Evolutionary conservation across 2,329 filamentous ascomycete species (phyloP).

Genomic region (Pseudogymnoascus sp.): DNA sequence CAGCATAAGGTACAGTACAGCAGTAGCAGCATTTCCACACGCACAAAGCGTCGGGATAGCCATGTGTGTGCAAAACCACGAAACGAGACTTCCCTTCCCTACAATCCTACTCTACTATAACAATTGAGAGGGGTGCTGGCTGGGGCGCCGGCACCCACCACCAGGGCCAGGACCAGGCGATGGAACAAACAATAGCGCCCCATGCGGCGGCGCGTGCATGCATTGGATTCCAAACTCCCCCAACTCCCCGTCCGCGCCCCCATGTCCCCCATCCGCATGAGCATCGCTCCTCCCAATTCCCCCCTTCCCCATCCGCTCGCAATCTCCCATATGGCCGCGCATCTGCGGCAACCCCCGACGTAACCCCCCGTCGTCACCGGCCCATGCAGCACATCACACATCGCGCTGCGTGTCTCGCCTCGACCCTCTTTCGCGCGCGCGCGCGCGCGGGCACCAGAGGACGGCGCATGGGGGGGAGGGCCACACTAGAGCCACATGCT

Average conservation of each 20-base stretch:
- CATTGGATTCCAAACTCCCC: background rate
- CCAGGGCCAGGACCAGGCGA: background rate
- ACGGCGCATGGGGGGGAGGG: background rate
- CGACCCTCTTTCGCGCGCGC: background rate
- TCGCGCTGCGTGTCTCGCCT: background rate
- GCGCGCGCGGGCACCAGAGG: background rate
- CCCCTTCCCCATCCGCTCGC: background rate
- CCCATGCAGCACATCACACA: slow-evolving; percentile 4
- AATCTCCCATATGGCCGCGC: background rate
- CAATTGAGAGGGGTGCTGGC: background rate
- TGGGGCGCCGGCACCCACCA: background rate
- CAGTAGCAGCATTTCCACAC: background rate
- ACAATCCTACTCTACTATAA: background rate
- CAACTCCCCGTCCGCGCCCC: background rate
- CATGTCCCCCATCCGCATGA: background rate
- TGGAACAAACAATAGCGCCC: background rate
- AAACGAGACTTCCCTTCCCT: background rate
- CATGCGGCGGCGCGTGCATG: background rate
- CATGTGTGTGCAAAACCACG: background rate
- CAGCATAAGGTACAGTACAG: slow-evolving; percentile 5
- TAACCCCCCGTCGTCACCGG: background rate
- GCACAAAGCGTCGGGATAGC: background rate
- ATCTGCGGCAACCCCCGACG: background rate
- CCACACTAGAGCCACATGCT: slow-evolving; percentile 1
- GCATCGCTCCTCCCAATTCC: background rate